Evolutionary conservation across 371 early-diverging fungal genomes (phyloP), one percentile per base, ranked within the genome.

Genomic region (Parasitella parasitica): DNA sequence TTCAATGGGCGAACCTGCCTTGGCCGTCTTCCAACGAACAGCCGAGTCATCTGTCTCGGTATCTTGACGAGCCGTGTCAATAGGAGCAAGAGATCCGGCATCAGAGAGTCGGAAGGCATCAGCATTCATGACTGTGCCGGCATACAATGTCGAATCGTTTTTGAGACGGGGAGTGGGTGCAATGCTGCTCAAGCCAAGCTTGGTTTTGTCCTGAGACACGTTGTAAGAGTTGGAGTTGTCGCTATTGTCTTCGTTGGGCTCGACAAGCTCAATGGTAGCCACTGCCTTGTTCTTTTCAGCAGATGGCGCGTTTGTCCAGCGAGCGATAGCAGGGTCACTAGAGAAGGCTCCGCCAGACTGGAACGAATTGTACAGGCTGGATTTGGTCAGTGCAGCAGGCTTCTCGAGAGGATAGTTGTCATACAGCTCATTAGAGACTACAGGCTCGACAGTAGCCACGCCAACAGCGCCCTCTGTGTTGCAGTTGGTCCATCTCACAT

Each of bases 401-500:
- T 46, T 46, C 24, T 1, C 46, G 15, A 30, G 16, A 8, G 15
- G 30, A 28, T 50, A 28, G 26, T 39, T 4, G 2, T 35, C n/a
- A 22, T 8, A 3, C 13, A 32, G 34, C 2, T 39, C 26, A 32
- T 1, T 30, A 32, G 48, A 57, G 4, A 54, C n/a, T n/a, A n/a
- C 64, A 22, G 71, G 66, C 41, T 73, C 72, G 6, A 77, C 56
- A 1, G 72, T 70, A 6, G 72, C 74, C 2, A 72, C 71, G 18
- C 76, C 85, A 3, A 82, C 71, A 30, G 85, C 76, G 12, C 69
- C 70, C n/a, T 76, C 72, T 0, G 61, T 64, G 4, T 78, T 72
- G 9, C 72, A 74, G 24, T 72, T 64, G 0, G 77, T 77, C 74
- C 75, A 72, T 52, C 59, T 27, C 7, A 67, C 59, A 26, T 57